A percentile compares a stretch with the other conserved stretches of the same genome.
phyloP scores from a whole-genome alignment of 345 rosid species.

The Hypericum perforatum region DNA sequence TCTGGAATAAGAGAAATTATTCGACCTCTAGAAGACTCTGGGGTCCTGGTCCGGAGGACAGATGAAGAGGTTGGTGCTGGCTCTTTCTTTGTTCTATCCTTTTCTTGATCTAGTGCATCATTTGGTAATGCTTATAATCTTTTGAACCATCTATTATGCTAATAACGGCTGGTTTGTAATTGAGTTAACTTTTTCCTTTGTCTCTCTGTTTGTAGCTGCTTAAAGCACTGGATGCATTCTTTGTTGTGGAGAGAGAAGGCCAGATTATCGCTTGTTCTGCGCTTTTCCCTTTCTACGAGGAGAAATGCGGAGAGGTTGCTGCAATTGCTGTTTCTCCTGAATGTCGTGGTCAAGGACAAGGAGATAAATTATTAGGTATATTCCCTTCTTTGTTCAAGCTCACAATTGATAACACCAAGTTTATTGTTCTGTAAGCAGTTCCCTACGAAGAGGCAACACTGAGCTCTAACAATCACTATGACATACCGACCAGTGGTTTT shows the following conservation, averaged over 20 bases:
- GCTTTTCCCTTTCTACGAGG: slow-evolving; percentile 68
- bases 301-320: slow-evolving; percentile 87
- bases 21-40: slow-evolving; percentile 67
- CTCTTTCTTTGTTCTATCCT: neutral
- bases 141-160: neutral
- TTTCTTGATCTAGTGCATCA: slow-evolving; percentile 3
- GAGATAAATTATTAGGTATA: slow-evolving; percentile 89
- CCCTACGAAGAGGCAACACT: too few relatives aligned
- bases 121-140: neutral
- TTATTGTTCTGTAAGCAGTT: too few relatives aligned
- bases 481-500: too few relatives aligned
- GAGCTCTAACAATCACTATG: too few relatives aligned
- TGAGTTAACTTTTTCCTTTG: slow-evolving; percentile 7
- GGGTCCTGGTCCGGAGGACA: slow-evolving; percentile 50
- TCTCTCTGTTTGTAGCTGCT: slow-evolving; percentile 39
- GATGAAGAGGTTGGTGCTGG: slow-evolving; percentile 60
- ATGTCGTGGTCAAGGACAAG: slow-evolving; percentile 94
- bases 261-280: slow-evolving; percentile 93
- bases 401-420: too few relatives aligned
- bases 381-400: too few relatives aligned
- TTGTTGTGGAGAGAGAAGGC: slow-evolving; percentile 87
- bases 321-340: slow-evolving; percentile 88
- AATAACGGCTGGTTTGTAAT: slow-evolving; percentile 1
- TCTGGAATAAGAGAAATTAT: slow-evolving; percentile 63
- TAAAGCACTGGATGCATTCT: slow-evolving; percentile 47